Conservation (phyloP, 345 rosid genomes). For the Noccaea caerulescens region DNA sequence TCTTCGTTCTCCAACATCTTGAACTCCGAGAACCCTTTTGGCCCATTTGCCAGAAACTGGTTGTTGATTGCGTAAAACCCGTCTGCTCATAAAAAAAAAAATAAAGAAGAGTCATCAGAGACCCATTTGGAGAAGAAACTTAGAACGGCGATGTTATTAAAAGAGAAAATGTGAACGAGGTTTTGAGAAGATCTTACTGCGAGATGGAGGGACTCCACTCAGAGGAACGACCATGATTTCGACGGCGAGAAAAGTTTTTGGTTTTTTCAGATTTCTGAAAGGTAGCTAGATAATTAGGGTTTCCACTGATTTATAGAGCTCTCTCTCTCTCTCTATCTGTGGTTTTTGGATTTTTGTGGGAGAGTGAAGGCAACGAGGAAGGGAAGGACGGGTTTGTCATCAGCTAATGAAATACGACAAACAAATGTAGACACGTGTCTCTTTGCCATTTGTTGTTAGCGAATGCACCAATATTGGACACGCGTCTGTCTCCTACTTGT, state of each 20-base stretch:
- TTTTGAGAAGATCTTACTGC: neutral
- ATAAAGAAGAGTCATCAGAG: neutral
- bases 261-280: neutral
- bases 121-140: neutral
- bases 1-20: constrained; percentile 32
- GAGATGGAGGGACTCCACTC: constrained; percentile 1
- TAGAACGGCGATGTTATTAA: no score
- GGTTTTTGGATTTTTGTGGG: neutral
- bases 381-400: constrained; percentile 1
- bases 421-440: neutral
- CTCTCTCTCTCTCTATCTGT: constrained; percentile 8
- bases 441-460: neutral
- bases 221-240: neutral
- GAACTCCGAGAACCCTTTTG: constrained; percentile 38
- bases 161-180: neutral
- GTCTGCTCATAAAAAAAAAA: constrained; percentile 8
- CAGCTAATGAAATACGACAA: neutral
- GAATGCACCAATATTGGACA: neutral
- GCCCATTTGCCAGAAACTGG: constrained; percentile 34
- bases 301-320: neutral
- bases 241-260: neutral
- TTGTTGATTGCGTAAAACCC: constrained; percentile 41
- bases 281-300: neutral
- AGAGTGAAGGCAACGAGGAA: neutral
- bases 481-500: neutral